Evolutionary conservation across 345 rosid species (phyloP).

Genomic region (Draba incana): DNA sequence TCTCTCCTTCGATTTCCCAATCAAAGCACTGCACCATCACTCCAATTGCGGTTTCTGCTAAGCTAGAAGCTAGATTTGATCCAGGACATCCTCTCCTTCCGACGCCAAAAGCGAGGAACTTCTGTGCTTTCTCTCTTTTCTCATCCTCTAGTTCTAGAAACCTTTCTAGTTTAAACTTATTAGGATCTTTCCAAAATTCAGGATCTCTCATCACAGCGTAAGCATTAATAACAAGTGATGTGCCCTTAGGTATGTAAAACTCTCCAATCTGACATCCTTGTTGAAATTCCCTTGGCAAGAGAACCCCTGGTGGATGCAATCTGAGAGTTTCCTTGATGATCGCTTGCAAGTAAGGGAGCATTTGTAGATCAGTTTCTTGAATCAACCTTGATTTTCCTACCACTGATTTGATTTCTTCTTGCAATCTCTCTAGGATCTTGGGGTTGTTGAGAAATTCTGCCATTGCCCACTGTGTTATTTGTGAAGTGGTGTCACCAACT

Average conservation of each 20-base stretch:
- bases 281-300: background rate
- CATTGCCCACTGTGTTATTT: slow-evolving; percentile 1
- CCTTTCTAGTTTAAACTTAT: slow-evolving; percentile 26
- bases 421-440: background rate
- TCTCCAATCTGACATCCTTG: slow-evolving; percentile 21
- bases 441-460: slow-evolving; percentile 35
- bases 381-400: slow-evolving; percentile 29
- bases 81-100: background rate
- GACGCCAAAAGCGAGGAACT: slow-evolving; percentile 16
- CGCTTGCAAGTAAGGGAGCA: background rate
- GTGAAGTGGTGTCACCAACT: slow-evolving; percentile 23
- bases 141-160: background rate
- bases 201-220: slow-evolving; percentile 24
- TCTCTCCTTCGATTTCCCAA: background rate
- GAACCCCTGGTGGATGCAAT: slow-evolving; percentile 2
- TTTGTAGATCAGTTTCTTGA: slow-evolving; percentile 21
- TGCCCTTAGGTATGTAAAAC: slow-evolving; percentile 22
- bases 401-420: slow-evolving; percentile 27
- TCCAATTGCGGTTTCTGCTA: slow-evolving; percentile 4
- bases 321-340: slow-evolving; percentile 22
- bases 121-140: slow-evolving; percentile 1
- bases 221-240: slow-evolving; percentile 2
- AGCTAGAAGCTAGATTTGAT: slow-evolving; percentile 7
- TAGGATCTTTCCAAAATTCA: slow-evolving; percentile 15
- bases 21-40: slow-evolving; percentile 28